Evolutionary conservation across 1,284 basidiomycete genomes (phyloP).

Genomic region (Puccinia polysora): DNA sequence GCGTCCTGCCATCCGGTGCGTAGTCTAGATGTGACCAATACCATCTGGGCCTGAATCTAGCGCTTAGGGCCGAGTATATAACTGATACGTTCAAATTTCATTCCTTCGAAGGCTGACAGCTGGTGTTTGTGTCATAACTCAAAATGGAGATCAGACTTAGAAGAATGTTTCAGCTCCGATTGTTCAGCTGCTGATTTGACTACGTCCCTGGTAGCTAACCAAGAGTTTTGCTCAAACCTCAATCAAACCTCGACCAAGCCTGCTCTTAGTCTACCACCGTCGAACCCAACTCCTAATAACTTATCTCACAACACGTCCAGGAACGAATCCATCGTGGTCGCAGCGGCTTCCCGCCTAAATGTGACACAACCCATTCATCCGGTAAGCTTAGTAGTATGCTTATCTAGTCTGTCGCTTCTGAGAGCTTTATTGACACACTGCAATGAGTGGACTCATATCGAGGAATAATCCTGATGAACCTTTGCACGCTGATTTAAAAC

Average conservation of each 20-base stretch:
- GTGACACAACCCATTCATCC: neutral
- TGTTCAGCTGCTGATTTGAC: slow-evolving; percentile 11
- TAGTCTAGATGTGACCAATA: neutral
- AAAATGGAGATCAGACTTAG: neutral
- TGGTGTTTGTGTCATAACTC: slow-evolving; percentile 11
- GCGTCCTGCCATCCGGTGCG: slow-evolving; percentile 13
- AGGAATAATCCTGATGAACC: too few species aligned
- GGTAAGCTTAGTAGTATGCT: neutral
- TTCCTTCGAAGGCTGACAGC: slow-evolving; percentile 9
- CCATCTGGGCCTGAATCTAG: neutral
- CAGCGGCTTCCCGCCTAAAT: neutral
- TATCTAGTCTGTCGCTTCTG: neutral
- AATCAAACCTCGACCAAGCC: neutral
- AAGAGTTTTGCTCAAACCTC: slow-evolving; percentile 4
- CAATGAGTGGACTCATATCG: too few species aligned
- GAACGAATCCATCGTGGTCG: neutral
- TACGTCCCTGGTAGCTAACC: neutral
- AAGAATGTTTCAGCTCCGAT: slow-evolving; percentile 9
- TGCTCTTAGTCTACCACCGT: neutral
- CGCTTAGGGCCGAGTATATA: neutral
- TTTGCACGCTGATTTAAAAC: neutral
- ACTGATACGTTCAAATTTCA: neutral
- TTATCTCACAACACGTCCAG: neutral
- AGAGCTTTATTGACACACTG: neutral
- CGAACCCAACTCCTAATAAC: neutral